Evolutionary conservation across 495 filamentous ascomycete genomes (phyloP).

Genomic region (Gamarada debralockiae): DNA sequence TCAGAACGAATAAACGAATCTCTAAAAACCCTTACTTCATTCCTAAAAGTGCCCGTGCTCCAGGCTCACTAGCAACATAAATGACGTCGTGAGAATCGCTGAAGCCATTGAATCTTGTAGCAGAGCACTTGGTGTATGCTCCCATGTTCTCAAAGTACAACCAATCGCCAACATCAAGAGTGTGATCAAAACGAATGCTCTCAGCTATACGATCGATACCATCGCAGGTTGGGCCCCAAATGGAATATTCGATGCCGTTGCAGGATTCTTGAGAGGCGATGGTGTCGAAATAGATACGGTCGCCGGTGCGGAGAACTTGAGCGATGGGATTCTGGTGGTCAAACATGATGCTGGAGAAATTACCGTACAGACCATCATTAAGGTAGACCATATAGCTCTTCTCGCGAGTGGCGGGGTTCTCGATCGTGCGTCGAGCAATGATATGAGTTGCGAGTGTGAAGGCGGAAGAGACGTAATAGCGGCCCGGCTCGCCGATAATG

Average conservation of each 20-base stretch:
- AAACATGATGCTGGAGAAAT: conserved; percentile 98
- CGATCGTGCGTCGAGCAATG: conserved; percentile 89
- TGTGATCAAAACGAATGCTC: conserved; percentile 65
- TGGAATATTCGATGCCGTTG: conserved; percentile 69
- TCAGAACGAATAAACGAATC: too few species aligned
- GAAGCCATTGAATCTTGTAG: conserved; percentile 98
- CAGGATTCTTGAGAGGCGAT: conserved; percentile 28
- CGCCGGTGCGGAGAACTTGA: conserved; percentile 65
- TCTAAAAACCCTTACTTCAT: conserved; percentile 16
- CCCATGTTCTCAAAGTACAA: conserved; percentile 99
- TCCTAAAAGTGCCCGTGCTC: conserved; percentile 70
- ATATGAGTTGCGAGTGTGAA: conserved; percentile 92
- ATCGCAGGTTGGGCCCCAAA: conserved; percentile 98
- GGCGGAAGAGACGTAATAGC: conserved; percentile 90
- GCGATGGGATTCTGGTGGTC: conserved; percentile 92
- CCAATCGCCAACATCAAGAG: conserved; percentile 91
- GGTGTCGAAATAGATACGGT: conserved; percentile 40
- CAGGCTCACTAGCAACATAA: conserved; percentile 90
- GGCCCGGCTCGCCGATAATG: conserved; percentile 93
- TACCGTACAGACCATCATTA: conserved; percentile 96
- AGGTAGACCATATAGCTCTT: conserved; percentile 91
- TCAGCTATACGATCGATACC: conserved; percentile 89
- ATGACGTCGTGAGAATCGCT: conserved; percentile 86
- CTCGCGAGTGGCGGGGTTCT: conserved; percentile 46
- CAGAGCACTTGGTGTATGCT: conserved; percentile 95